These are phyloP conservation scores for Plasmodium falciparum DNA, from an alignment of 169 alveolate species.

Conservation along the genomic window DNA sequence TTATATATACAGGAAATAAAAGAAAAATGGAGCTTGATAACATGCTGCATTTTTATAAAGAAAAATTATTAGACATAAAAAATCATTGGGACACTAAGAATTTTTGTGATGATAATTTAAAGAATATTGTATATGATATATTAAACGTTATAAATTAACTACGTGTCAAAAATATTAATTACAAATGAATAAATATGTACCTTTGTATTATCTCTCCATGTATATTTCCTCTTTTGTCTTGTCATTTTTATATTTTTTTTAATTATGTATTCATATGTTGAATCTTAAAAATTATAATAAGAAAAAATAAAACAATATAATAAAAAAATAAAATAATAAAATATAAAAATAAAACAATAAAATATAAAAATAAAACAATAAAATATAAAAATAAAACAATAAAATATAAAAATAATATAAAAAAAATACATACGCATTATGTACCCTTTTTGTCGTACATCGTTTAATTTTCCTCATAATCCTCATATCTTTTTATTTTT, in stretches of 20 bases:
- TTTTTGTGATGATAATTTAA: constrained; percentile 69
- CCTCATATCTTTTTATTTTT: constrained; percentile 15
- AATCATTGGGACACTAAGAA: constrained; percentile 52
- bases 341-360: background rate
- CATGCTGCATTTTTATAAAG: constrained; percentile 52
- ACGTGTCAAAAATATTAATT: too few species aligned
- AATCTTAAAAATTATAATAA: too few species aligned
- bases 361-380: background rate
- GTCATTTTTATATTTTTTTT: too few species aligned
- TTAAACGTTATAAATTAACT: constrained; percentile 52
- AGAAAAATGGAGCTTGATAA: constrained; percentile 48
- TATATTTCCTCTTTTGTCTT: background rate
- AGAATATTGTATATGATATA: constrained; percentile 69
- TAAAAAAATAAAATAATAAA: background rate
- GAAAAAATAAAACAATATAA: too few species aligned
- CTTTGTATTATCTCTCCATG: background rate
- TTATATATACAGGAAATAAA: constrained; percentile 29
- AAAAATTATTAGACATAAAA: constrained; percentile 54
- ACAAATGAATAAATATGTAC: too few species aligned
- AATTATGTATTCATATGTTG: too few species aligned
- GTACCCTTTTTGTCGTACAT: too few species aligned
- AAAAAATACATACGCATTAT: background rate
- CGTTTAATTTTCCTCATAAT: constrained; percentile 8
- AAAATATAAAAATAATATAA: background rate
- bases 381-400: background rate